These are phyloP conservation scores for Coniochaeta prunicola DNA, from an alignment of 2,329 filamentous ascomycete genomes.

Conservation along the genomic window DNA sequence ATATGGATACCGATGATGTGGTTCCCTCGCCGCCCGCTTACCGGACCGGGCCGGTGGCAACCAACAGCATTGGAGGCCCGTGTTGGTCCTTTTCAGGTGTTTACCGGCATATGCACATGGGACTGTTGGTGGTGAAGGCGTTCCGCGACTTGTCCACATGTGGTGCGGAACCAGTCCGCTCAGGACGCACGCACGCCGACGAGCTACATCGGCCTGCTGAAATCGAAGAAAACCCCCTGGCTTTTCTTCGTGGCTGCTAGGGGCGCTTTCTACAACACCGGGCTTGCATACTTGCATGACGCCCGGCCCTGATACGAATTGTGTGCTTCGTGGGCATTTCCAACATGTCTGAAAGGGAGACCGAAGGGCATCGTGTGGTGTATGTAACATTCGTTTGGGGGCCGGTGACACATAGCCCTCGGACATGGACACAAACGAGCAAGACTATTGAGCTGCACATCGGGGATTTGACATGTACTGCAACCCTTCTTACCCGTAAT, in stretches of 20 bases:
- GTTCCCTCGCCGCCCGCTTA: not conserved
- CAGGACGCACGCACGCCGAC: not conserved
- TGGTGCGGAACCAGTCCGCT: not conserved
- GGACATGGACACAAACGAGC: not conserved
- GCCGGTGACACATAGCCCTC: not conserved
- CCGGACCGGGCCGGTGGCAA: not conserved
- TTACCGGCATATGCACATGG: not conserved
- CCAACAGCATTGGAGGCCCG: not conserved
- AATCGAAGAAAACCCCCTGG: too few relatives aligned
- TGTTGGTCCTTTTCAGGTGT: not conserved
- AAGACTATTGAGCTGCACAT: not conserved
- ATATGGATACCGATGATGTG: not conserved
- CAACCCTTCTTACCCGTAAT: not conserved
- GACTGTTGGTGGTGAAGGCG: not conserved
- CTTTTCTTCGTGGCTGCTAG: too few relatives aligned
- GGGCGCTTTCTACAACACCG: not conserved
- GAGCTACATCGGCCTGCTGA: not conserved
- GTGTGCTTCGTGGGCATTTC: not conserved
- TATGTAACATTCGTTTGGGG: too few relatives aligned
- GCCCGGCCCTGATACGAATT: not conserved
- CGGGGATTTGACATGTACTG: not conserved
- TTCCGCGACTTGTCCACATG: not conserved
- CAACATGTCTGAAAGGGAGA: not conserved
- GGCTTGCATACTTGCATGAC: not conserved
- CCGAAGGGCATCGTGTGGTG: not conserved